A percentile compares a stretch with the other conserved stretches of the same genome.
phyloP scores from a whole-genome alignment of 345 rosid genomes.

The Pseudoturritis turrita region DNA sequence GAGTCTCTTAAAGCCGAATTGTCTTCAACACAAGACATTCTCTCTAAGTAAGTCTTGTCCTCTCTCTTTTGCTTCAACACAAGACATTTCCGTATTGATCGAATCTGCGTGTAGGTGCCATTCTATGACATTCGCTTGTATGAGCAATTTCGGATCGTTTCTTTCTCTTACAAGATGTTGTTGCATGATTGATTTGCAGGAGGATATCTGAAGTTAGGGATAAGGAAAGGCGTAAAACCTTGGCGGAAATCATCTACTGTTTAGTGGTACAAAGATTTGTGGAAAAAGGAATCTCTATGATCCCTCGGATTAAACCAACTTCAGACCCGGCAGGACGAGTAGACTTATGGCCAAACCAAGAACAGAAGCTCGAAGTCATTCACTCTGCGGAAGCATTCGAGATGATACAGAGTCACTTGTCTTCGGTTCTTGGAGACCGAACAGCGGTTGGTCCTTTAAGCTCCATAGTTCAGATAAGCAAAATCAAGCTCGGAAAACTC shows the following conservation, averaged over 20 bases:
- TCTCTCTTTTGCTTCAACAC: conserved; percentile 23
- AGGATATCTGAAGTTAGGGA: conserved; percentile 84
- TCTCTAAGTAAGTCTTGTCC: conserved; percentile 56
- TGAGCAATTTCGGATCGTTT: not conserved
- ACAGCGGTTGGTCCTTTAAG: conserved; percentile 62
- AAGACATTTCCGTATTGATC: conserved; percentile 30
- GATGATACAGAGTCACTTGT: conserved; percentile 85
- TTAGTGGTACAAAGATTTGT: conserved; percentile 70
- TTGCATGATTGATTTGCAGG: conserved; percentile 36
- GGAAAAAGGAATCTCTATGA: conserved; percentile 64
- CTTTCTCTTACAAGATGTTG: not conserved
- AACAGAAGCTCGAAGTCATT: conserved; percentile 70
- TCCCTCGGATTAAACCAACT: conserved; percentile 58
- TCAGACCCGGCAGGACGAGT: conserved; percentile 77
- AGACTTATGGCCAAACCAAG: conserved; percentile 96
- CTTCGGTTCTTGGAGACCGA: conserved; percentile 74
- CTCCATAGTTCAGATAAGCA: conserved; percentile 67
- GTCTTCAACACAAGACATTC: conserved; percentile 46
- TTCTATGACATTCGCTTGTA: not conserved
- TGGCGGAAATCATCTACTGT: conserved; percentile 86
- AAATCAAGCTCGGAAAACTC: conserved; percentile 82
- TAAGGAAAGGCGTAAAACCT: conserved; percentile 55
- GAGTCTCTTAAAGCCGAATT: conserved; percentile 41
- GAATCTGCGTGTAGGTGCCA: not conserved
- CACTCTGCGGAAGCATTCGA: conserved; percentile 93